Conservation (phyloP, 257 asterid genomes). For the Handroanthus guayacan region DNA sequence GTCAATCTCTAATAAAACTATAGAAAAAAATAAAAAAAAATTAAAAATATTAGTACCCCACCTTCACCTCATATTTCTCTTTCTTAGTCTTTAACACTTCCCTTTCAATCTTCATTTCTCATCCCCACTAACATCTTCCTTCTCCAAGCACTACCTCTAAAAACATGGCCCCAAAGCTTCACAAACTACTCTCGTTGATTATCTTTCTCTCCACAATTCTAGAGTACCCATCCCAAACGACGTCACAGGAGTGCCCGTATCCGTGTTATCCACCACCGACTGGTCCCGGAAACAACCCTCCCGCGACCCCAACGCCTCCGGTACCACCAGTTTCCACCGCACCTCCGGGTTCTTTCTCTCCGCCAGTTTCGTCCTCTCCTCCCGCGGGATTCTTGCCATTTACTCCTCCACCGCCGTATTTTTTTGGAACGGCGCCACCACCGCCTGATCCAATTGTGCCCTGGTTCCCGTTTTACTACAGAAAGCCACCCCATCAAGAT, state of each 20-base stretch:
- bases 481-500: conserved; percentile 75
- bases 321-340: conserved; percentile 53
- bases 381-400: conserved; percentile 42
- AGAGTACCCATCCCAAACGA: conserved; percentile 42
- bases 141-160: conserved; percentile 16
- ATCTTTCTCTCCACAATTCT: conserved; percentile 46
- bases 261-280: conserved; percentile 93
- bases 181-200: conserved; percentile 45
- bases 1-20: not conserved
- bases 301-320: conserved; percentile 55
- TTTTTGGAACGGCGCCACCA: conserved; percentile 61
- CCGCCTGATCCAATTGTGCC: conserved; percentile 81
- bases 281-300: conserved; percentile 72
- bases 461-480: conserved; percentile 82
- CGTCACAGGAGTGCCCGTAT: conserved; percentile 81
- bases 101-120: conserved; percentile 34
- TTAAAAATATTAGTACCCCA: not conserved
- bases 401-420: conserved; percentile 48
- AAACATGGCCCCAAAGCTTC: conserved; percentile 58
- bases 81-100: conserved; percentile 17
- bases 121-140: not conserved
- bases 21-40: not conserved
- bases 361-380: conserved; percentile 48
- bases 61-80: conserved; percentile 29
- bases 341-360: conserved; percentile 47